Base-by-base conservation (phyloP, 345 rosid genomes). In the Sapria himalayana region DNA sequence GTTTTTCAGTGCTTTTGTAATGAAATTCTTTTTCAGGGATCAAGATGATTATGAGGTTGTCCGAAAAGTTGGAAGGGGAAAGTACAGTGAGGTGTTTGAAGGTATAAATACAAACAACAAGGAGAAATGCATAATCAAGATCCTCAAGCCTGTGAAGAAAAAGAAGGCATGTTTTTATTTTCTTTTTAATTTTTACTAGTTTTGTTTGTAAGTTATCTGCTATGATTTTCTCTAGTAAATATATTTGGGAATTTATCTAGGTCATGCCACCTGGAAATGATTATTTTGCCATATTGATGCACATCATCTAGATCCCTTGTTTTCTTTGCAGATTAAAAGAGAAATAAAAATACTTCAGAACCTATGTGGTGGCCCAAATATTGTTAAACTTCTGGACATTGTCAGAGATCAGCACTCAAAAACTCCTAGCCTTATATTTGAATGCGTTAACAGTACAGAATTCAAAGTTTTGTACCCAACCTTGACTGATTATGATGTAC, bases 11-110 rank as follows among this genome's bases (percentile, higher is more conserved):
- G n/a, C n/a, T n/a, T n/a, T n/a, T n/a, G n/a, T n/a, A n/a, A n/a
- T n/a, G n/a, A n/a, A n/a, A n/a, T n/a, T 51, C 9, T 8, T 39
- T 27, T 45, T 27, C 54, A 79, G 92, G n/a, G 76, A 72, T 42
- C 92, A 79, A 56, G 85, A 79, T 70, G 81, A 79, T 64, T 79
- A 75, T 54, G 92, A 79, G 66, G 92, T 79, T 50, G 85, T 79
- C 34, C 69, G 81, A 48, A 79, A 79, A 60, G 78, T 79, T 10
- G 92, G 92, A 39, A 63, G 92, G 46, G 92, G 92, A 22, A 79
- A 79, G 45, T 79, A 75, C 47, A 79, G 92, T 29, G 92, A 75
- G 55, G 92, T 79, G 25, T 79, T 79, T 39, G 92, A 79, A 54
- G 92, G 92, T 10, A 41, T 79, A 15, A 79, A 79, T 54, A 72